Evolutionary conservation across 78 protist genomes (phyloP), one percentile per base, ranked within the genome.

Genomic region (Trichosphaerium sp.): DNA sequence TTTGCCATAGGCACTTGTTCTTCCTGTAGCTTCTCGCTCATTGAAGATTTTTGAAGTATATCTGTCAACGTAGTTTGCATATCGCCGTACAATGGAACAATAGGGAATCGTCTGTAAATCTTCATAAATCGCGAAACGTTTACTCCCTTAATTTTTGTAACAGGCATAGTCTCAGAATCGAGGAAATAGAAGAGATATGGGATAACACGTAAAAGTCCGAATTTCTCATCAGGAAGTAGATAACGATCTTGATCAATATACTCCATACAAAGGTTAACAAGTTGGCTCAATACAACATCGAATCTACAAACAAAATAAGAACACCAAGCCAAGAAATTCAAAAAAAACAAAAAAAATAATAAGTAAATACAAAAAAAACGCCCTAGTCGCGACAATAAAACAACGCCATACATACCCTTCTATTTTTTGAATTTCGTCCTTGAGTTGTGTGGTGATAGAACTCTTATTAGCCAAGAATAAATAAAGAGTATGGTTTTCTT

Each of bases 31-130:
- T 41, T 44, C 25, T 1, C 0, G n/a, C 32, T 42, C 10, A 1
- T 1, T 21, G 91, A 85, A 18, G 66, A 31, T 23, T 43, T 28
- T n/a, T 57, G 31, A 34, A 88, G 62, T 49, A 87, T 10, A 14
- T 75, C 23, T 28, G 41, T 63, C 40, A 79, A 23, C 21, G 67
- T 37, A 39, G 79, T 59, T 32, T 64, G 74, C 91, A 88, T 86
- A 69, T 88, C 94, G 49, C 91, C 94, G 48, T 78, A 84, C 39
- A 88, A 64, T 44, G 85, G 84, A 4, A 88, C 87, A 4, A 75
- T 69, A 2, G 91, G 91, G 40, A 61, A 14, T 54, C 61, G 54
- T 63, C 64, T 69, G 67, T 82, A 72, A 23, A 75, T 49, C 64
- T 63, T 55, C 14, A 57, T 62, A 44, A 71, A 74, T 21, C 71